phyloP scores from a whole-genome alignment of 2,329 filamentous ascomycete species.

The Fusarium compactum region DNA sequence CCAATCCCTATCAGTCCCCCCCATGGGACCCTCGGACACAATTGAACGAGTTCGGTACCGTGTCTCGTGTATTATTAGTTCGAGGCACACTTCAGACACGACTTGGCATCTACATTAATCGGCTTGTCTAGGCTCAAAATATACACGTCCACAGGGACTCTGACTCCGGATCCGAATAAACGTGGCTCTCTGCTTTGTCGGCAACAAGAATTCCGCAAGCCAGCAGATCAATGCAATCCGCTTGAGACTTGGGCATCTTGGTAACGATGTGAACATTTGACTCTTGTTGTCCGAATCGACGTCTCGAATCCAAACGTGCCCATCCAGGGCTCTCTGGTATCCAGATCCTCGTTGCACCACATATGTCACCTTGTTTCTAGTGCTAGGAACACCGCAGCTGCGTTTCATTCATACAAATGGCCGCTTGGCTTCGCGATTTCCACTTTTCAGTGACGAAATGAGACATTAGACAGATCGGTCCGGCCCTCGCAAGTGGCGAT shows the following conservation, averaged over 20 bases:
- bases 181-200: background rate
- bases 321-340: slow-evolving; percentile 6
- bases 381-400: background rate
- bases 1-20: background rate
- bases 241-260: background rate
- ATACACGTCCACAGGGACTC: background rate
- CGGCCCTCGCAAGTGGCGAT: background rate
- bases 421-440: background rate
- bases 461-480: background rate
- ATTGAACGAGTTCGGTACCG: background rate
- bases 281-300: background rate
- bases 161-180: background rate
- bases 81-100: background rate
- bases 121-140: background rate
- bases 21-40: background rate
- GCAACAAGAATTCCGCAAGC: background rate
- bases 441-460: background rate
- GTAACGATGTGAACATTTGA: background rate
- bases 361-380: background rate
- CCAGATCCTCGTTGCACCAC: background rate
- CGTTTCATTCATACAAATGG: background rate
- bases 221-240: background rate
- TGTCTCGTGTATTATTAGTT: background rate
- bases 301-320: background rate
- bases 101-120: background rate